Conservation (phyloP, 1,284 basidiomycete genomes). For the Rhodotorula mucilaginosa region DNA sequence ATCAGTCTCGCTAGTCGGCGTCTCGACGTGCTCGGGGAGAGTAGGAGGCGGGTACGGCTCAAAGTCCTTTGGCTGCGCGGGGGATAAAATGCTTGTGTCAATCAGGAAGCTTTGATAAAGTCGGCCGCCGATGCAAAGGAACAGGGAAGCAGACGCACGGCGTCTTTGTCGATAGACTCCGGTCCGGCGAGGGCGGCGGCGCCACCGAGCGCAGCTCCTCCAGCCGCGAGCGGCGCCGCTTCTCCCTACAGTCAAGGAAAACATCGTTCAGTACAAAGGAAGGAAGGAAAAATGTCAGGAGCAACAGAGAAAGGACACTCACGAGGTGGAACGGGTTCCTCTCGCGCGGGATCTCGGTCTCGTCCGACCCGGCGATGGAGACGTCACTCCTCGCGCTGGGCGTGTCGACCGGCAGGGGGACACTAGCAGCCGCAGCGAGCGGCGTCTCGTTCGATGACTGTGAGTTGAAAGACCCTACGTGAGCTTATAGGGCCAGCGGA, state of each 20-base stretch:
- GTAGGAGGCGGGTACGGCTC: slow-evolving; percentile 19
- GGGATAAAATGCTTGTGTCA: background rate
- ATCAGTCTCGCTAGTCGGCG: background rate
- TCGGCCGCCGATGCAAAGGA: background rate
- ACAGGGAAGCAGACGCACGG: background rate
- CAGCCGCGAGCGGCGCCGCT: background rate
- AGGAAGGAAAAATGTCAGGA: too few relatives aligned
- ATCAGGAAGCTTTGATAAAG: background rate
- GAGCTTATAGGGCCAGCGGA: background rate
- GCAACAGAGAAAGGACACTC: too few relatives aligned
- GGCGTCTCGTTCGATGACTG: background rate
- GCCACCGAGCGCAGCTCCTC: background rate
- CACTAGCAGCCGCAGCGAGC: background rate
- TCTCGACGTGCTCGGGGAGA: background rate
- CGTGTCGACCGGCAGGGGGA: background rate
- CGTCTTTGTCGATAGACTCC: background rate
- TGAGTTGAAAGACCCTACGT: background rate
- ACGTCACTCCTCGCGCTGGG: background rate
- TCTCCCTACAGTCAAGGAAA: background rate
- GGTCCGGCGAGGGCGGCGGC: background rate
- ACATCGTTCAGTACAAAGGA: too few relatives aligned
- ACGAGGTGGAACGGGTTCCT: slow-evolving; percentile 27
- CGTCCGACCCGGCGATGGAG: background rate
- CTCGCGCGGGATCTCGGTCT: background rate
- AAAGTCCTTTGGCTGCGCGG: slow-evolving; percentile 12